These are phyloP conservation scores for Eutypella sp. DNA, from an alignment of 2,329 filamentous ascomycete genomes.

Conservation along the genomic window DNA sequence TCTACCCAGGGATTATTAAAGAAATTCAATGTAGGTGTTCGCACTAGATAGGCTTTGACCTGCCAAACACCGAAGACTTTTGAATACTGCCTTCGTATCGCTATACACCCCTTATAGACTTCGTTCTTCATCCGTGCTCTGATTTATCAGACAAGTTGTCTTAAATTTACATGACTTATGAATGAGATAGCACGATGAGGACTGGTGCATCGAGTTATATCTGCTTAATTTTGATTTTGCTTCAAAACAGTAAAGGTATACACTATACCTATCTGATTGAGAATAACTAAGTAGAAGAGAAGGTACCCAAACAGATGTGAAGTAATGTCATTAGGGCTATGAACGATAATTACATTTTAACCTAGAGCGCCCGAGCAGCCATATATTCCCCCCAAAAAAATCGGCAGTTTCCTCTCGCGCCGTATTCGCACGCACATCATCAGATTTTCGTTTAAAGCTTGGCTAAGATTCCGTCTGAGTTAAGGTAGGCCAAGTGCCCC, in stretches of 20 bases:
- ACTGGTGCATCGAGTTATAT: not conserved
- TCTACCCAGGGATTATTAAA: no score
- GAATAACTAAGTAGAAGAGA: not conserved
- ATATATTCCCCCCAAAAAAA: not conserved
- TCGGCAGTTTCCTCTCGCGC: not conserved
- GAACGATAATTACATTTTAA: not conserved
- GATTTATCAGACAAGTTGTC: not conserved
- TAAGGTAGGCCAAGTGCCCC: not conserved
- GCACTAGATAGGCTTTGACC: no score
- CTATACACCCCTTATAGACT: no score
- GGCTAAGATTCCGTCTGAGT: not conserved
- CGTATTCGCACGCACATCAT: not conserved
- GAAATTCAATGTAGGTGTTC: no score
- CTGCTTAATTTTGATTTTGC: not conserved
- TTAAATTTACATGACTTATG: not conserved
- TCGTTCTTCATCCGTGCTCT: no score
- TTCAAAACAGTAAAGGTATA: not conserved
- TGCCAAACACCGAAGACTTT: no score
- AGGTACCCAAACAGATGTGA: not conserved
- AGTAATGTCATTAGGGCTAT: not conserved
- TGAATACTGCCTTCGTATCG: no score
- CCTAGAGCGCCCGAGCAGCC: not conserved
- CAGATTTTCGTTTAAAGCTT: not conserved
- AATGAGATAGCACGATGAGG: not conserved
- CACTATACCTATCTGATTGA: not conserved